Percentiles rank a stretch among this genome's conserved stretches.
Evolutionary conservation across 257 asterid species (phyloP).

Genomic region (Rauvolfia tetraphylla): DNA sequence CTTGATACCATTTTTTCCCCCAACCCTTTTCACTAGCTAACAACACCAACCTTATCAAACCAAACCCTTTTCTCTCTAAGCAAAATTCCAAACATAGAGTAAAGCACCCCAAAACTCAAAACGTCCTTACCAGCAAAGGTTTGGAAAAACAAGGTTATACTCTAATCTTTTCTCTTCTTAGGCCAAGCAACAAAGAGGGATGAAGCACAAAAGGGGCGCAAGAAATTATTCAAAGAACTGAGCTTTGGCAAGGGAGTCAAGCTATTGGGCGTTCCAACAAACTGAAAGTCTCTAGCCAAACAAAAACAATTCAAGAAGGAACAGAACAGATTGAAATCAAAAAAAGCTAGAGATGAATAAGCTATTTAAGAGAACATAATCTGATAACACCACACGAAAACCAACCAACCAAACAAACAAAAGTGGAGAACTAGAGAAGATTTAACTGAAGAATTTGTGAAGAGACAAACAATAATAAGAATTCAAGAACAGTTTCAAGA

Average conservation of each 20-base stretch:
- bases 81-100: conserved; percentile 25
- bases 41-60: conserved; percentile 25
- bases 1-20: conserved; percentile 60
- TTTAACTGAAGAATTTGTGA: conserved; percentile 22
- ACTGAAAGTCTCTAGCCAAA: conserved; percentile 23
- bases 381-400: conserved; percentile 19
- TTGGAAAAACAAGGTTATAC: conserved; percentile 1
- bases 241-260: conserved; percentile 35
- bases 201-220: conserved; percentile 25
- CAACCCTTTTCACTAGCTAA: conserved; percentile 13
- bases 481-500: conserved; percentile 24
- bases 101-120: conserved; percentile 11
- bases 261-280: conserved; percentile 21
- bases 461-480: conserved; percentile 21
- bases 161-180: conserved; percentile 3
- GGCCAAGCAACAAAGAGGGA: conserved; percentile 23
- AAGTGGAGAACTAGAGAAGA: conserved; percentile 29
- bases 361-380: conserved; percentile 11
- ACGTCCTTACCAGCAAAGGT: conserved; percentile 16
- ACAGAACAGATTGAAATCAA: conserved; percentile 41
- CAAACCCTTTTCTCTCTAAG: conserved; percentile 19
- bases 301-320: conserved; percentile 13
- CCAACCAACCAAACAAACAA: conserved; percentile 24
- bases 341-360: conserved; percentile 17
- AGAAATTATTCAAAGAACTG: conserved; percentile 26